Evolutionary conservation across 1,284 basidiomycete species (phyloP).

Genomic region (Takashimella tepidaria): DNA sequence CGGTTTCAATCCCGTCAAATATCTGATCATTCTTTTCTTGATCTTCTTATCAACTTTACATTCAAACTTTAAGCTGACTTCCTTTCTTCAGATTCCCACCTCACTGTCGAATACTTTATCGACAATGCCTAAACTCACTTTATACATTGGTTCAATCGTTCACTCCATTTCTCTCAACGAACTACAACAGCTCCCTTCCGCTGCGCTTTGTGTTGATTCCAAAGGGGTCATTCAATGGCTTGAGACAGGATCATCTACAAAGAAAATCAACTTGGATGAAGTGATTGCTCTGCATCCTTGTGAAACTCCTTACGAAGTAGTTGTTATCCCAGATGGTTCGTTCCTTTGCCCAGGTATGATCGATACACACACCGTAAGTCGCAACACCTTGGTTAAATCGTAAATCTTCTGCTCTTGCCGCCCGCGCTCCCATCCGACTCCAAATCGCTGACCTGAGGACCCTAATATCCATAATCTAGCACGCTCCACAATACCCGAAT

Average conservation of each 20-base stretch:
- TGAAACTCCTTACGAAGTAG: constrained; percentile 33
- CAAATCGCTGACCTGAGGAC: constrained; percentile 23
- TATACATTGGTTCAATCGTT: constrained; percentile 66
- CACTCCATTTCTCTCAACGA: constrained; percentile 57
- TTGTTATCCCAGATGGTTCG: constrained; percentile 61
- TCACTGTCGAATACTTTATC: too few relatives aligned
- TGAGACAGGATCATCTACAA: constrained; percentile 33
- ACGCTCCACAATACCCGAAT: constrained; percentile 83
- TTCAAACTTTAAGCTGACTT: too few relatives aligned
- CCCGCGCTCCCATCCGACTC: constrained; percentile 14
- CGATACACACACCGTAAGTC: constrained; percentile 79
- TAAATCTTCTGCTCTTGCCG: background rate
- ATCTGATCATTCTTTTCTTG: too few relatives aligned
- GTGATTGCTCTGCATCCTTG: constrained; percentile 18
- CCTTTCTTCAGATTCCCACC: too few relatives aligned
- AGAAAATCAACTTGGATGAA: constrained; percentile 49
- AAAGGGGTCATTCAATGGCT: constrained; percentile 66
- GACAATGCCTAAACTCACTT: too few relatives aligned
- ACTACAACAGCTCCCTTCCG: constrained; percentile 56
- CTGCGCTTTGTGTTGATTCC: constrained; percentile 60
- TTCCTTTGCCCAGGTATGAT: constrained; percentile 84
- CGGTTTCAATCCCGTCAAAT: too few relatives aligned
- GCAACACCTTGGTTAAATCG: background rate
- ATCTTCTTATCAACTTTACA: too few relatives aligned
- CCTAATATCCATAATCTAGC: too few relatives aligned